A percentile compares a stretch with the other conserved stretches of the same genome.
phyloP scores from a whole-genome alignment of 2,329 filamentous ascomycete species.

The Sporothrix protearum region DNA sequence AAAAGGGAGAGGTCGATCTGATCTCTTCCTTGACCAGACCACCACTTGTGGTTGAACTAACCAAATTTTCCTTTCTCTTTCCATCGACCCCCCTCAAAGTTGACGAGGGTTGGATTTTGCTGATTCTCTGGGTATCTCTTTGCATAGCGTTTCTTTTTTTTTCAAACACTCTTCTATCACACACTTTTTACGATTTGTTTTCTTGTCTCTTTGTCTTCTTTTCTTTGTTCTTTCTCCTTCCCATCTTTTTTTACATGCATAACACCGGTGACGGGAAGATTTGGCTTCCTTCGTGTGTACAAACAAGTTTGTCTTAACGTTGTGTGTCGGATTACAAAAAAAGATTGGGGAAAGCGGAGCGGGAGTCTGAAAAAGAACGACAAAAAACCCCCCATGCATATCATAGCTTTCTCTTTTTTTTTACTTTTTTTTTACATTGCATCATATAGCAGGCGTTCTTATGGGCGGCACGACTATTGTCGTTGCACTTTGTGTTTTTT shows the following conservation, averaged over 20 bases:
- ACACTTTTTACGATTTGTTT: constrained; percentile 23
- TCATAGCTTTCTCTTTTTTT: constrained; percentile 30
- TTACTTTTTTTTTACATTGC: constrained; percentile 23
- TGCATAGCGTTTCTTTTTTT: constrained; percentile 25
- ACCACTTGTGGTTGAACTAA: constrained; percentile 61
- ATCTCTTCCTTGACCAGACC: constrained; percentile 38
- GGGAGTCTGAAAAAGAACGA: constrained; percentile 25
- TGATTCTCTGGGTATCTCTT: constrained; percentile 29
- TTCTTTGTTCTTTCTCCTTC: background rate
- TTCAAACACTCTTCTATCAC: constrained; percentile 19
- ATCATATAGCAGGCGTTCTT: constrained; percentile 18
- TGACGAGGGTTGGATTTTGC: constrained; percentile 25
- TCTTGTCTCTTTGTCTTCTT: constrained; percentile 5
- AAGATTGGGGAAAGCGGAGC: constrained; percentile 26
- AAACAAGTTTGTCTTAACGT: constrained; percentile 24
- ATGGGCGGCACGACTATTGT: constrained; percentile 2
- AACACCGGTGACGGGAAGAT: background rate
- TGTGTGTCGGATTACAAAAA: constrained; percentile 32
- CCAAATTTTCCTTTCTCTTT: constrained; percentile 29
- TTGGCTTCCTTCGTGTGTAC: constrained; percentile 21
- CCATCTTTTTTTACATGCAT: constrained; percentile 5
- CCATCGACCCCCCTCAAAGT: constrained; percentile 18
- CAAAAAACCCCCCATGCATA: constrained; percentile 29
- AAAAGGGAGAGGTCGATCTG: constrained; percentile 51
- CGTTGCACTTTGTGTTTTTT: background rate